Conservation (phyloP, 2,329 filamentous ascomycete genomes). For the Mollisiaceae sp. region DNA sequence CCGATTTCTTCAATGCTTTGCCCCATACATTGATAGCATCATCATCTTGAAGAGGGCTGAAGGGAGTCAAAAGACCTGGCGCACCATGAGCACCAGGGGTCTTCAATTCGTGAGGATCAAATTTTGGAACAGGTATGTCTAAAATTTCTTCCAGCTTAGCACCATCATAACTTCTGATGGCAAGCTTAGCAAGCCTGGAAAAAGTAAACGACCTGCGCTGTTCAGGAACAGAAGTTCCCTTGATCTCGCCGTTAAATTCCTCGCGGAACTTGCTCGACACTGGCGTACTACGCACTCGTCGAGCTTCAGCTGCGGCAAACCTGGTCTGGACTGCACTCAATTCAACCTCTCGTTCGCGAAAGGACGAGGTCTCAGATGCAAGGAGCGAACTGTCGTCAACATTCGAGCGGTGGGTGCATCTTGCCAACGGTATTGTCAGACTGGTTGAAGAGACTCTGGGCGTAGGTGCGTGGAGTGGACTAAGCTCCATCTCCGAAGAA, state of each 20-base stretch:
- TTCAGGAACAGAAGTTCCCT: constrained; percentile 5
- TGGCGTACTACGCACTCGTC: constrained; percentile 32
- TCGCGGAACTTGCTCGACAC: constrained; percentile 41
- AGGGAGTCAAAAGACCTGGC: constrained; percentile 1
- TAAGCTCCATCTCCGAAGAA: neutral
- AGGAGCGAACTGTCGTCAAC: constrained; percentile 36
- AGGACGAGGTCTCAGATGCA: constrained; percentile 39
- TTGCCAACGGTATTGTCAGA: constrained; percentile 24
- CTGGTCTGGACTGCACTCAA: constrained; percentile 33
- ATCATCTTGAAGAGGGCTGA: constrained; percentile 12
- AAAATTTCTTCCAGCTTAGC: constrained; percentile 31
- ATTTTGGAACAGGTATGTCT: constrained; percentile 28
- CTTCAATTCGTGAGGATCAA: constrained; percentile 19
- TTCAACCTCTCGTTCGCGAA: constrained; percentile 37
- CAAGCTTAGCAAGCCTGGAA: constrained; percentile 25
- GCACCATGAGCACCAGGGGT: neutral
- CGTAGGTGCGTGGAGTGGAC: constrained; percentile 19
- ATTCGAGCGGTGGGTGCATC: constrained; percentile 23
- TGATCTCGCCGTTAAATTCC: constrained; percentile 35
- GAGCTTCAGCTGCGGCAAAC: constrained; percentile 33
- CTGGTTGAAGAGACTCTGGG: constrained; percentile 26
- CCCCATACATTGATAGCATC: constrained; percentile 24
- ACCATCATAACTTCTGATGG: constrained; percentile 34
- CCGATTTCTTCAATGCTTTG: constrained; percentile 20
- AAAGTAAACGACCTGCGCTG: constrained; percentile 29